Base-by-base conservation (phyloP, 768 basidiomycete species). In the Termitomyces sp. region DNA sequence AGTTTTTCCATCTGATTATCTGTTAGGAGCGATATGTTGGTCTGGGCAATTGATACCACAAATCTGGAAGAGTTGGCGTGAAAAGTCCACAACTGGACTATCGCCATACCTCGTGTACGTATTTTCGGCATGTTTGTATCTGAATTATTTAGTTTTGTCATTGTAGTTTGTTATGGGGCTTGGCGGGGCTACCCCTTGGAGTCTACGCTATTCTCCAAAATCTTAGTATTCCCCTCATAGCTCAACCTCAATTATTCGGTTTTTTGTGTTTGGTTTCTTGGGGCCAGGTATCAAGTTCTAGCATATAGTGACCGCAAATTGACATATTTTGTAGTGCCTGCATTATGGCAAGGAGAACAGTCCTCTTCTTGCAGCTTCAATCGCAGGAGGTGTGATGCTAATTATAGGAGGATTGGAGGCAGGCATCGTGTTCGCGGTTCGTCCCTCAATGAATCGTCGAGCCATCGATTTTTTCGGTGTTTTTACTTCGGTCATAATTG, bases 201-300 rank as follows among this genome's bases (percentile, higher is more conserved):
- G 74, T 81, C 13, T 94, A 92, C 67, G 71, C 72, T 20, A 75
- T 92, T 52, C 70, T 83, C 0, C 85, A 88, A 61, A 70, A 82
- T 54, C 68, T 92, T 40, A 90, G 85, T 66, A 80, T 91, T 36
- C 88, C 90, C 0, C 77, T 92, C 43, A 86, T 88, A 45, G 57
- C 87, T 2, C 84, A 89, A 66, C 82, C 84, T 5, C 85, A 87
- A 58, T 62, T 85, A 1, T 88, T 92, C 65, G 82, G 80, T 0
- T 71, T 80, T 26, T 72, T 93, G 13, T 71, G 77, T 0, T 72
- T 87, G 3, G 61, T 87, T 11, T 86, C 84, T 2, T 88, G 86
- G 83, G 77, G 78, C 0, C 88, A 91, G 76, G 85, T 85, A 35
- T 35, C 74, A 66, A 55, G 26, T n/a, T 3, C 46, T 14, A 28